These are phyloP conservation scores for Prunus mume DNA, from an alignment of 306 rosid genomes.

Conservation along the genomic window DNA sequence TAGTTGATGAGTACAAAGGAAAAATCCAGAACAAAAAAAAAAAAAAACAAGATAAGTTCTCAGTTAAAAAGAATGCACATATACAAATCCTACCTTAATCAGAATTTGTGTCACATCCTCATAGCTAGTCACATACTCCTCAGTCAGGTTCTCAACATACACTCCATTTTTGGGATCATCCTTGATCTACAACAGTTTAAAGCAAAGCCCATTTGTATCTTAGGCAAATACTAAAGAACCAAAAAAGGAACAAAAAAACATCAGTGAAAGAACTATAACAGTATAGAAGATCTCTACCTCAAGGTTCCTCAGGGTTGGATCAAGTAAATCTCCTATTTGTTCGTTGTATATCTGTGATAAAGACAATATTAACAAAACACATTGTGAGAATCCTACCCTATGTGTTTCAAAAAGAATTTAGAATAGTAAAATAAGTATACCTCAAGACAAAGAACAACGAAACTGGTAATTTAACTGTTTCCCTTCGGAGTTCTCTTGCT, in stretches of 20 bases:
- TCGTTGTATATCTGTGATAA: slow-evolving; percentile 46
- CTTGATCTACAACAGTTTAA: slow-evolving; percentile 55
- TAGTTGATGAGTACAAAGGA: neutral
- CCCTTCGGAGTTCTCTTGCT: slow-evolving; percentile 61
- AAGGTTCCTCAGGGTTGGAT: slow-evolving; percentile 63
- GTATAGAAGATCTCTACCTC: slow-evolving; percentile 48
- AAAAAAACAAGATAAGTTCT: slow-evolving; percentile 1
- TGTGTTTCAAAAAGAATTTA: neutral
- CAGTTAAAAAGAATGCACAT: neutral
- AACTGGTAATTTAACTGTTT: slow-evolving; percentile 81
- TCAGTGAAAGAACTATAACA: slow-evolving; percentile 11
- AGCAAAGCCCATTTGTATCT: slow-evolving; percentile 13
- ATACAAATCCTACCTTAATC: slow-evolving; percentile 59
- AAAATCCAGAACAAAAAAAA: slow-evolving; percentile 2
- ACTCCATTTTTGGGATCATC: slow-evolving; percentile 67
- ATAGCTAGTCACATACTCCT: slow-evolving; percentile 85
- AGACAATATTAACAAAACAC: neutral
- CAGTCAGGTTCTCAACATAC: slow-evolving; percentile 78
- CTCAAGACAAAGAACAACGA: slow-evolving; percentile 95
- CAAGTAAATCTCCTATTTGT: slow-evolving; percentile 55
- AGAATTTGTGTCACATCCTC: slow-evolving; percentile 89
- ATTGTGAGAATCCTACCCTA: neutral
- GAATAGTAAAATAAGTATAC: slow-evolving; percentile 26
- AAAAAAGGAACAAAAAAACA: neutral
- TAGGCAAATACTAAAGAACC: neutral